A percentile compares a stretch with the other conserved stretches of the same genome.
Evolutionary conservation across 768 basidiomycete genomes (phyloP).

Genomic region (Auricularia heimuer): DNA sequence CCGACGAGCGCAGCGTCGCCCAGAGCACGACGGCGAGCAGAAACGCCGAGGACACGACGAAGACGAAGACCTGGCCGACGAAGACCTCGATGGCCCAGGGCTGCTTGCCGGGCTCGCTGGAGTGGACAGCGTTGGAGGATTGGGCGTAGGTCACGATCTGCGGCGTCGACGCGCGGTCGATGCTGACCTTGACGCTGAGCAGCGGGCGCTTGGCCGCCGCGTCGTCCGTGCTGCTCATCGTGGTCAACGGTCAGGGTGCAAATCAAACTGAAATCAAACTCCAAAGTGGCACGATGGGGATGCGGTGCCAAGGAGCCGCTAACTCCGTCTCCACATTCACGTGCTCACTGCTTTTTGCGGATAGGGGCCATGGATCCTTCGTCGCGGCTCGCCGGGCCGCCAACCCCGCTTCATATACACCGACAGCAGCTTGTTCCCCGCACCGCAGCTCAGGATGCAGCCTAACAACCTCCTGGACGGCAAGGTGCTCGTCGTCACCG

Average conservation of each 20-base stretch:
- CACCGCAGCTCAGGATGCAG: not conserved
- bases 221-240: not conserved
- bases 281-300: not conserved
- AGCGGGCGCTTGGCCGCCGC: not conserved
- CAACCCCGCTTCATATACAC: not conserved
- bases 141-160: not conserved
- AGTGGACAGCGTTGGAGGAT: not conserved
- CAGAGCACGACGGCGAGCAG: slow-evolving; percentile 32
- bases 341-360: not conserved
- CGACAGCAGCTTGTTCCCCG: not conserved
- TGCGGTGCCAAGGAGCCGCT: not conserved
- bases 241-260: not conserved
- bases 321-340: not conserved
- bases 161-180: not conserved
- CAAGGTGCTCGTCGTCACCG: slow-evolving; percentile 64
- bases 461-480: slow-evolving; percentile 13
- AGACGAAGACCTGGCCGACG: slow-evolving; percentile 7
- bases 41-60: slow-evolving; percentile 28
- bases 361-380: not conserved
- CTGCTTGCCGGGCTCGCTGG: not conserved
- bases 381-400: too few species aligned
- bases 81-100: slow-evolving; percentile 2
- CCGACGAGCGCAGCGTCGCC: slow-evolving; percentile 21
- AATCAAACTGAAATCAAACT: not conserved
- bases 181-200: not conserved